Conservation (phyloP, 163 green algal species). For the Trebouxia gelatinosa region DNA sequence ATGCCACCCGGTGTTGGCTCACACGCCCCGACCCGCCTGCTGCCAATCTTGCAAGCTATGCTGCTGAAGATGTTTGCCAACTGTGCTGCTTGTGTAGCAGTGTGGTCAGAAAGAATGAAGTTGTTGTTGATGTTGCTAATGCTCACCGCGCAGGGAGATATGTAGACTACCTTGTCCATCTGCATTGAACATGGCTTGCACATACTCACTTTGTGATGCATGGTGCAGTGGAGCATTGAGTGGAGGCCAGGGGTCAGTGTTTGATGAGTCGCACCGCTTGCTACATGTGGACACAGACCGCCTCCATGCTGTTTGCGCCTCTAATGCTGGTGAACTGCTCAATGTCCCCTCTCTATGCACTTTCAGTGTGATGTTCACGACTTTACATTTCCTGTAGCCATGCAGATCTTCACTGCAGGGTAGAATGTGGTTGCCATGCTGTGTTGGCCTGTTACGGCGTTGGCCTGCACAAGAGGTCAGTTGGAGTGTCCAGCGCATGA, state of each 20-base stretch:
- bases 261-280: slow-evolving; percentile 20
- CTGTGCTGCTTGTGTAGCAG: no score
- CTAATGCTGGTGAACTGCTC: slow-evolving; percentile 7
- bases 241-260: neutral
- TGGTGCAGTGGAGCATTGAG: neutral
- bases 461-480: no score
- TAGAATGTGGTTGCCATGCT: no score
- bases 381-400: neutral
- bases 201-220: neutral
- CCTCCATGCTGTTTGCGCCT: slow-evolving; percentile 28
- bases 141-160: no score
- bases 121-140: no score
- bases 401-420: no score
- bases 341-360: neutral
- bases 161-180: no score
- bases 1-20: no score
- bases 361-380: neutral
- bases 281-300: slow-evolving; percentile 24
- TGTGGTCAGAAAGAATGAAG: no score
- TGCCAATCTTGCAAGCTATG: neutral
- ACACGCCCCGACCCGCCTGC: neutral
- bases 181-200: neutral
- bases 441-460: no score
- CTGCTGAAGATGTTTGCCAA: no score
- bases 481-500: neutral